Conservation (phyloP, 805 yeast genomes). For the Saccharomycopsis olivae region DNA sequence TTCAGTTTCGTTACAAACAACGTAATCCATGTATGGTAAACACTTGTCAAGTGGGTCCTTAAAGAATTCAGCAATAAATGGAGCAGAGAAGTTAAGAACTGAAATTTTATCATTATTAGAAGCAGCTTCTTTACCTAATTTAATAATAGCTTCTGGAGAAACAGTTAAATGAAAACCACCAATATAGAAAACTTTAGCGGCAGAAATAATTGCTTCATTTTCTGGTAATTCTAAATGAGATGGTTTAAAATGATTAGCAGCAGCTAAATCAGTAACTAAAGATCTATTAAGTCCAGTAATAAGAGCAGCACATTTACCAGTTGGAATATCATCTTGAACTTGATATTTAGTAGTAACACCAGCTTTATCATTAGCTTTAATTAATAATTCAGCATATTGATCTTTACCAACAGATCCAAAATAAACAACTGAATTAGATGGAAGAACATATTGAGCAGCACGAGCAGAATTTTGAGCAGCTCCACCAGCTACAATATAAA, state of each 20-base stretch:
- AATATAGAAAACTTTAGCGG: slow-evolving; percentile 75
- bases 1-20: slow-evolving; percentile 95
- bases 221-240: slow-evolving; percentile 79
- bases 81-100: slow-evolving; percentile 86
- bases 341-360: slow-evolving; percentile 84
- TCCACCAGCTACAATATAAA: slow-evolving; percentile 89
- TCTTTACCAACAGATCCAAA: slow-evolving; percentile 97
- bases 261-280: slow-evolving; percentile 90
- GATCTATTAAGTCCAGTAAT: slow-evolving; percentile 85
- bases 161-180: slow-evolving; percentile 99
- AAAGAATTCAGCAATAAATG: slow-evolving; percentile 93
- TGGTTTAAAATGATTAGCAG: slow-evolving; percentile 94
- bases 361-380: slow-evolving; percentile 74
- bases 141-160: slow-evolving; percentile 85
- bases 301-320: slow-evolving; percentile 98
- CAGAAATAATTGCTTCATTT: slow-evolving; percentile 78
- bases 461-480: slow-evolving; percentile 99
- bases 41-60: slow-evolving; percentile 76
- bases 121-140: slow-evolving; percentile 88
- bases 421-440: slow-evolving; percentile 73
- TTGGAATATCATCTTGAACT: slow-evolving; percentile 64
- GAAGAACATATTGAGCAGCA: slow-evolving; percentile 91
- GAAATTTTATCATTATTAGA: slow-evolving; percentile 62
- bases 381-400: slow-evolving; percentile 68
- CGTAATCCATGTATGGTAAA: slow-evolving; percentile 79